Conservation (phyloP, 73 alveolate genomes). For the Tetrahymena elliotti region DNA sequence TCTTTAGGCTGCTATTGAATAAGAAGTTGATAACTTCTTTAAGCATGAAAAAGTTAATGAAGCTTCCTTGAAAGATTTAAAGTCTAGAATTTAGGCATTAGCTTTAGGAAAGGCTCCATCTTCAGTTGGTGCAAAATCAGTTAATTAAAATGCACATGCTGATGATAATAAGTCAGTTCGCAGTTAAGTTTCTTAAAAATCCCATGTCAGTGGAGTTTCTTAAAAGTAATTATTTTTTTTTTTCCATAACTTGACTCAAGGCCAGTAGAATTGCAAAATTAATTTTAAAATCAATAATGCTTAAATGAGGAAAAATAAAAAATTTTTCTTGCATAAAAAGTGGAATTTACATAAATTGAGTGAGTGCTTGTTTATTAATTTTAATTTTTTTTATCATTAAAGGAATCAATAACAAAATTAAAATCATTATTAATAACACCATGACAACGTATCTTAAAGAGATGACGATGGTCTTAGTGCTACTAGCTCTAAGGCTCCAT, state of each 20-base stretch:
- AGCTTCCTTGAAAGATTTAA: constrained; percentile 13
- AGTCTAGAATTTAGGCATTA: constrained; percentile 19
- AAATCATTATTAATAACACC: neutral
- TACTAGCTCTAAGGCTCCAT: constrained; percentile 38
- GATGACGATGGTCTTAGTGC: constrained; percentile 23
- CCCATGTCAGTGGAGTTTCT: constrained; percentile 30
- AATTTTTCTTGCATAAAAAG: neutral
- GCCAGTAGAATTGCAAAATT: neutral
- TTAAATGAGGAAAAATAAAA: neutral
- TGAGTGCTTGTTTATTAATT: neutral
- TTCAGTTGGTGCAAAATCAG: constrained; percentile 11
- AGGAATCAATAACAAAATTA: constrained; percentile 10
- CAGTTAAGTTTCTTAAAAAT: neutral
- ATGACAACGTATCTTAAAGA: neutral
- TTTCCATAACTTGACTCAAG: neutral
- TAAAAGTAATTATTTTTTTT: neutral
- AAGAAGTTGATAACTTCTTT: constrained; percentile 31
- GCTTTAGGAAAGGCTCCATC: neutral
- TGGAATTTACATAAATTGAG: too few relatives aligned
- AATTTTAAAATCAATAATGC: too few relatives aligned
- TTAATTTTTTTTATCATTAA: neutral
- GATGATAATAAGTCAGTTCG: neutral
- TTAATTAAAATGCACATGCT: neutral
- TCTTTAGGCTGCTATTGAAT: neutral
- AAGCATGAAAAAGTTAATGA: constrained; percentile 35